A percentile compares a stretch with the other conserved stretches of the same genome.
Evolutionary conservation across 2,329 filamentous ascomycete genomes (phyloP).

Genomic region (Ophiostoma tasmaniense): DNA sequence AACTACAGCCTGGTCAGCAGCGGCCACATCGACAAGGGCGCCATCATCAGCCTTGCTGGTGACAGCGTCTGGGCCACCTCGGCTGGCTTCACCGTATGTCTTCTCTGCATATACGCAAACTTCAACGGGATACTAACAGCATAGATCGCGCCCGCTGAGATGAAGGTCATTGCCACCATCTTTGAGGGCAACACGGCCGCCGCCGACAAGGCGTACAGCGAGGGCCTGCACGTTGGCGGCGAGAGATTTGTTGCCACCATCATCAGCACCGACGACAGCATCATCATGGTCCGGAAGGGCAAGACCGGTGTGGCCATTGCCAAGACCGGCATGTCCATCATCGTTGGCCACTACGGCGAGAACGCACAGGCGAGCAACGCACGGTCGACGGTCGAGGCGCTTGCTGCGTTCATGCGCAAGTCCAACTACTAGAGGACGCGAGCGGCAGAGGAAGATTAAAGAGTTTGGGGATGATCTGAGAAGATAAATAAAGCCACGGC

Average conservation of each 20-base stretch:
- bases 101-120: background rate
- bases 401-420: constrained; percentile 80
- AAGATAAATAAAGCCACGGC: background rate
- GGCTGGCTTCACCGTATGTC: constrained; percentile 60
- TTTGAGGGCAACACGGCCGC: constrained; percentile 38
- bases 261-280: constrained; percentile 49
- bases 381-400: constrained; percentile 67
- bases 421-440: constrained; percentile 55
- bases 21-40: constrained; percentile 72
- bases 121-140: background rate
- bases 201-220: constrained; percentile 57
- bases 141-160: constrained; percentile 51
- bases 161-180: constrained; percentile 49
- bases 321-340: constrained; percentile 82
- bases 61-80: constrained; percentile 72
- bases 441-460: background rate
- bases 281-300: constrained; percentile 34
- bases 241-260: constrained; percentile 71
- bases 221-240: constrained; percentile 67
- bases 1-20: constrained; percentile 63
- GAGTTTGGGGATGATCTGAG: background rate
- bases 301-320: constrained; percentile 72
- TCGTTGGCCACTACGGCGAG: constrained; percentile 81
- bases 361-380: constrained; percentile 63
- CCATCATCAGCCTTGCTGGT: constrained; percentile 73